phyloP scores from a whole-genome alignment of 495 filamentous ascomycete species.

The Penicillium crystallinum region DNA sequence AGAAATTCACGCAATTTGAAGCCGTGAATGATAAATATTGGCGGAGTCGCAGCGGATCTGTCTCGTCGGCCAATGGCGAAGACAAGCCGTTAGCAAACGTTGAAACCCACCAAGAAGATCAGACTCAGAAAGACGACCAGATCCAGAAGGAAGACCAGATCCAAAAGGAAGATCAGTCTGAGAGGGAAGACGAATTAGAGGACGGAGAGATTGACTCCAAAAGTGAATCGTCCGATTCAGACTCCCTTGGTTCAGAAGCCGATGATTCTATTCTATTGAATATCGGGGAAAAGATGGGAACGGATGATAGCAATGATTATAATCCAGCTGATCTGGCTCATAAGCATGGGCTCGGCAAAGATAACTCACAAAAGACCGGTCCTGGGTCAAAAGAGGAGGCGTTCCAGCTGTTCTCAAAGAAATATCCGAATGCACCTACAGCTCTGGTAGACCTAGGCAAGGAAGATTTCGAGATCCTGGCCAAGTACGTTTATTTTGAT shows the following conservation, averaged over 20 bases:
- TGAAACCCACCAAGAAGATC: background rate
- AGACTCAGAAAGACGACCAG: background rate
- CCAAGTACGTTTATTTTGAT: constrained; percentile 48
- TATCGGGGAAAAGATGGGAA: constrained; percentile 24
- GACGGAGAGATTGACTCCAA: constrained; percentile 22
- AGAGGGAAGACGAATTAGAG: constrained; percentile 13
- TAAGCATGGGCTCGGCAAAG: constrained; percentile 1
- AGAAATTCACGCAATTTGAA: constrained; percentile 25
- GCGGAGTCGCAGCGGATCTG: constrained; percentile 37
- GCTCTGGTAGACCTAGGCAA: constrained; percentile 39
- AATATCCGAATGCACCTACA: constrained; percentile 33
- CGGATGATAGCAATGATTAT: constrained; percentile 20
- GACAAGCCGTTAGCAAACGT: background rate
- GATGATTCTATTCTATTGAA: constrained; percentile 44
- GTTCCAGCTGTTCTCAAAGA: constrained; percentile 28
- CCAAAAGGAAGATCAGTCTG: background rate
- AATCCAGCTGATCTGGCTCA: constrained; percentile 19
- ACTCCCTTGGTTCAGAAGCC: constrained; percentile 32
- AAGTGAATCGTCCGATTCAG: constrained; percentile 37
- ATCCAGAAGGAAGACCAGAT: too few relatives aligned
- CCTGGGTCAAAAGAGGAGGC: constrained; percentile 34
- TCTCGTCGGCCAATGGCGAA: constrained; percentile 15
- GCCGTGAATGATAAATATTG: constrained; percentile 38
- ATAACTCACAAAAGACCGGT: background rate
- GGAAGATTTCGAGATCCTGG: constrained; percentile 39